phyloP scores from a whole-genome alignment of 2,329 filamentous ascomycete species.

The Hymenoscyphus occultus region DNA sequence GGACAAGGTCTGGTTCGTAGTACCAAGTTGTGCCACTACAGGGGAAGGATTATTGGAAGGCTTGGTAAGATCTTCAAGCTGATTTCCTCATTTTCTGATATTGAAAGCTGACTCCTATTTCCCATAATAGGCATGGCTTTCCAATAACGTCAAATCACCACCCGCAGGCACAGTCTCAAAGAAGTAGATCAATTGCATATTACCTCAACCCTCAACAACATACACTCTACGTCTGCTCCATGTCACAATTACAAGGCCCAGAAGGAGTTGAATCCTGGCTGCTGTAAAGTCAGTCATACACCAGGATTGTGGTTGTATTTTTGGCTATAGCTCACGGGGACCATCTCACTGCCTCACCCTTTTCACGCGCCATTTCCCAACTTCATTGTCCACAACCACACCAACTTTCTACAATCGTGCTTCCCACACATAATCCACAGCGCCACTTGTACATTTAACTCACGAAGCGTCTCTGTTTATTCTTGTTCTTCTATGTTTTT shows the following conservation, averaged over 20 bases:
- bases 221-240: not conserved
- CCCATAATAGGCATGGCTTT: constrained; percentile 62
- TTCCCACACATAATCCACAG: constrained; percentile 6
- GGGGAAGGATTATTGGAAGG: constrained; percentile 99
- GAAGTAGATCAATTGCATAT: constrained; percentile 23
- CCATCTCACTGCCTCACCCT: not conserved
- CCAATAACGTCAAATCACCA: constrained; percentile 75
- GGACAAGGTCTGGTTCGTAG: constrained; percentile 99
- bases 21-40: constrained; percentile 98
- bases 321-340: not conserved
- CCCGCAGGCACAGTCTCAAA: constrained; percentile 33
- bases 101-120: constrained; percentile 4
- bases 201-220: not conserved
- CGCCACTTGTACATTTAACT: constrained; percentile 10
- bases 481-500: constrained; percentile 7
- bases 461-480: constrained; percentile 17
- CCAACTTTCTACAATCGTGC: not conserved
- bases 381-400: not conserved
- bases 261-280: not conserved
- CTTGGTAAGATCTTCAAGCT: constrained; percentile 64
- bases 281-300: not conserved
- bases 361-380: constrained; percentile 5
- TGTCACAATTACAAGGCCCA: not conserved
- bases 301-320: not conserved
- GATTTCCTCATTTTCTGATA: constrained; percentile 39